Evolutionary conservation across 108 stramenopile genomes (phyloP).

Genomic region (Tribonema minus): DNA sequence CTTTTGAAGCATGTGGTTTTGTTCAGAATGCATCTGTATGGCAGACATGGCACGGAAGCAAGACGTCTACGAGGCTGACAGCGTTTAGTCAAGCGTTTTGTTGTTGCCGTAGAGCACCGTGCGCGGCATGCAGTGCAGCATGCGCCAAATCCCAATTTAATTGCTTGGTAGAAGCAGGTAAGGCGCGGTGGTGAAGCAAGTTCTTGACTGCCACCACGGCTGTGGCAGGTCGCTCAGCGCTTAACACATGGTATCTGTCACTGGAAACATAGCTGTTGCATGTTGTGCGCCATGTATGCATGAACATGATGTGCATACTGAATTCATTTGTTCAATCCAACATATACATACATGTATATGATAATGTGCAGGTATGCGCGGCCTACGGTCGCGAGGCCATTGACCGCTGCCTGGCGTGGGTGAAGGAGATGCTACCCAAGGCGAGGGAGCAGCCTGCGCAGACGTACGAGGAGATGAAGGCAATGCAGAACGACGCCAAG

Average conservation of each 20-base stretch:
- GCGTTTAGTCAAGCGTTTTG: too few species aligned
- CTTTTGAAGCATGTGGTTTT: too few species aligned
- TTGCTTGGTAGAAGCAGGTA: not conserved
- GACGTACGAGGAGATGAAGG: slow-evolving; percentile 67
- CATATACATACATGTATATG: too few species aligned
- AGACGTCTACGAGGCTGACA: too few species aligned
- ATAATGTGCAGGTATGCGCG: slow-evolving; percentile 14
- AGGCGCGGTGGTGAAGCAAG: not conserved
- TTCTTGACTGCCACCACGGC: not conserved
- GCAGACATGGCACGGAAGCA: too few species aligned
- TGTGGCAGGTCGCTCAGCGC: not conserved
- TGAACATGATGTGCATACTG: too few species aligned
- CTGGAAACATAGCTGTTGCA: not conserved
- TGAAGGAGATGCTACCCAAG: slow-evolving; percentile 73
- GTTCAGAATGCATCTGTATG: too few species aligned
- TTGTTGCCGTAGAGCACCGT: too few species aligned
- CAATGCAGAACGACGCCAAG: slow-evolving; percentile 33
- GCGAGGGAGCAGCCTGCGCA: slow-evolving; percentile 74
- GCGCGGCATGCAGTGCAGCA: too few species aligned
- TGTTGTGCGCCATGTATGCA: not conserved
- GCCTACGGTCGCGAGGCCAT: slow-evolving; percentile 35
- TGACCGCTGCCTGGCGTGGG: slow-evolving; percentile 57
- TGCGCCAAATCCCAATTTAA: too few species aligned
- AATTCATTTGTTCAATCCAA: too few species aligned
- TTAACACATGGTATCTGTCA: not conserved